phyloP scores from a whole-genome alignment of 129 eudicot species.

The Helianthus annuus region DNA sequence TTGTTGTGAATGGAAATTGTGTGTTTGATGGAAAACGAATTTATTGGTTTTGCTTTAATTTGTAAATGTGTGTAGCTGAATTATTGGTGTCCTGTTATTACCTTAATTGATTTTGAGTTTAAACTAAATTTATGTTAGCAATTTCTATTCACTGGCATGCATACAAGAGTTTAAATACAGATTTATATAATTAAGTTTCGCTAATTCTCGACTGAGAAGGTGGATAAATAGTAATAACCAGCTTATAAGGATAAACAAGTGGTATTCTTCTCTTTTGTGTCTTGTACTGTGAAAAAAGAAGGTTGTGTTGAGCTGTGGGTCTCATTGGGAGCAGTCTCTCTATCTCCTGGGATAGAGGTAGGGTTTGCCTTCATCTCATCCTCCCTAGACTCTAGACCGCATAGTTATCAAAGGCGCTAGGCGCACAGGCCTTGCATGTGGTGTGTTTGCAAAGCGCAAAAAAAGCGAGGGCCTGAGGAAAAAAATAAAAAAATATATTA shows the following conservation, averaged over 20 bases:
- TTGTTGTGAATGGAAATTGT: background rate
- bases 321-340: too few relatives aligned
- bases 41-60: background rate
- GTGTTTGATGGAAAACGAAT: background rate
- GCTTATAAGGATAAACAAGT: background rate
- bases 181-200: background rate
- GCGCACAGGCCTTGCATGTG: too few relatives aligned
- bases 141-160: background rate
- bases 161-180: background rate
- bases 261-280: background rate
- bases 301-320: too few relatives aligned
- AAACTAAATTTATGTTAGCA: background rate
- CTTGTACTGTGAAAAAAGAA: too few relatives aligned
- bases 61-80: background rate
- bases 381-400: too few relatives aligned
- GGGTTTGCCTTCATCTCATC: too few relatives aligned
- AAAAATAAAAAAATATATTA: too few relatives aligned
- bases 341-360: too few relatives aligned
- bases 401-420: too few relatives aligned
- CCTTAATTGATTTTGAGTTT: too few relatives aligned
- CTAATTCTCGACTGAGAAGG: background rate
- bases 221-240: background rate
- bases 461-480: too few relatives aligned
- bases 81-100: background rate
- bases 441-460: too few relatives aligned